Conservation (phyloP, 2,329 filamentous ascomycete genomes). For the Hymenotorrendiella dingleyae region DNA sequence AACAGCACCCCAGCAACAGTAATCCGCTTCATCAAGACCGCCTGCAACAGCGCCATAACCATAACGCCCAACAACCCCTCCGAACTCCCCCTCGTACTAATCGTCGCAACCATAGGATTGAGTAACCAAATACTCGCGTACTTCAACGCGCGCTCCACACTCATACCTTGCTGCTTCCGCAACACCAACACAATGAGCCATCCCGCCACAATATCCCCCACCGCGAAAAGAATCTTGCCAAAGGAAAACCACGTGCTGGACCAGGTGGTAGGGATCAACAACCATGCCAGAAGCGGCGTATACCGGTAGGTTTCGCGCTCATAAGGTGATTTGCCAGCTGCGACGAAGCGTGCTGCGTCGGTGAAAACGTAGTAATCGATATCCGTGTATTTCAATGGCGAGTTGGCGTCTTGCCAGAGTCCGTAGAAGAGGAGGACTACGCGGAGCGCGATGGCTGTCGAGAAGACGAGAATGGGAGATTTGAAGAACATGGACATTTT, state of each 20-base stretch:
- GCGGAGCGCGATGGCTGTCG: conserved; percentile 59
- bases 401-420: conserved; percentile 85
- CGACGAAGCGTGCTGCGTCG: conserved; percentile 75
- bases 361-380: conserved; percentile 99
- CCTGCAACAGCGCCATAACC: conserved; percentile 78
- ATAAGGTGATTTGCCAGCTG: conserved; percentile 69
- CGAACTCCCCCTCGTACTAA: conserved; percentile 89
- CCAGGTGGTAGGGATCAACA: conserved; percentile 74
- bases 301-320: conserved; percentile 92
- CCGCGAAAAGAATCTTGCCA: conserved; percentile 81
- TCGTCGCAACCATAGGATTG: conserved; percentile 97
- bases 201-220: conserved; percentile 77
- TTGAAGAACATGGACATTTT: conserved; percentile 23
- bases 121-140: conserved; percentile 88
- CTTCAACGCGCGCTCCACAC: conserved; percentile 52
- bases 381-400: conserved; percentile 94
- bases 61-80: conserved; percentile 85
- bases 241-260: conserved; percentile 59
- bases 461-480: conserved; percentile 45
- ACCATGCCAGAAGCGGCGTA: conserved; percentile 88
- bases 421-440: conserved; percentile 76
- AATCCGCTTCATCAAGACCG: conserved; percentile 59
- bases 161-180: conserved; percentile 29
- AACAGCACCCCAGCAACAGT: conserved; percentile 66
- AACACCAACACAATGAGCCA: conserved; percentile 63